Evolutionary conservation across 305 asterid species (phyloP), one percentile per base, ranked within the genome.

Genomic region (Fraxinus sp.): DNA sequence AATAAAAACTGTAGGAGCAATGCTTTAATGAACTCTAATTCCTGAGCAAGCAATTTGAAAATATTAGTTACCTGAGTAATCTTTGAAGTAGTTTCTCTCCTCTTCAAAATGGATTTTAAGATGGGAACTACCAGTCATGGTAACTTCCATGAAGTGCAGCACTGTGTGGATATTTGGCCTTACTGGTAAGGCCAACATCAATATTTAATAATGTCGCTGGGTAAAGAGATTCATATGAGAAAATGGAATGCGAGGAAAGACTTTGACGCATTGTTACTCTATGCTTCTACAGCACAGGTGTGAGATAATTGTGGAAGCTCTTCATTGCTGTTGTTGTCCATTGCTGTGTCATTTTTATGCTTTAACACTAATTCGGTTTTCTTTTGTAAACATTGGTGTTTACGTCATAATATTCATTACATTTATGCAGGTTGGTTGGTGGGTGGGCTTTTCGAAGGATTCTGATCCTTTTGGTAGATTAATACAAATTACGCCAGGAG

Each of bases 381-480:
- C 37, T 1, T 70, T 70, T 11, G 9, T 28, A 11, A 55, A 79
- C 36, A 5, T 46, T 81, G 64, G 78, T 76, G 33, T 35, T 82
- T 39, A 33, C 7, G 18, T 75, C 57, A 75, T 75, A 39, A 49
- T 77, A 79, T 85, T 81, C 80, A 43, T 83, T 43, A 37, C 43
- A 70, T 85, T 39, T 70, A 75, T 83, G 83, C 89, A 96, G 99
- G 94, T 95, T 86, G 99, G 99, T 82, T 96, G 99, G 99, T 96
- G 99, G 99, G 97, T 92, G 84, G 99, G 98, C 86, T 94, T 90
- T 85, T 90, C 98, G 28, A 93, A 92, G 87, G 95, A 94, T 82
- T 90, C 92, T 77, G 98, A 96, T 89, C 99, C 98, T 77, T 96
- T 94, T 86, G 99, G 99, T 81, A 96, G 92, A 89, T 82, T 96